Percentiles rank a stretch among this genome's conserved stretches.
Conservation (phyloP, 345 rosid genomes). For the Zanthoxylum bungeanum region DNA sequence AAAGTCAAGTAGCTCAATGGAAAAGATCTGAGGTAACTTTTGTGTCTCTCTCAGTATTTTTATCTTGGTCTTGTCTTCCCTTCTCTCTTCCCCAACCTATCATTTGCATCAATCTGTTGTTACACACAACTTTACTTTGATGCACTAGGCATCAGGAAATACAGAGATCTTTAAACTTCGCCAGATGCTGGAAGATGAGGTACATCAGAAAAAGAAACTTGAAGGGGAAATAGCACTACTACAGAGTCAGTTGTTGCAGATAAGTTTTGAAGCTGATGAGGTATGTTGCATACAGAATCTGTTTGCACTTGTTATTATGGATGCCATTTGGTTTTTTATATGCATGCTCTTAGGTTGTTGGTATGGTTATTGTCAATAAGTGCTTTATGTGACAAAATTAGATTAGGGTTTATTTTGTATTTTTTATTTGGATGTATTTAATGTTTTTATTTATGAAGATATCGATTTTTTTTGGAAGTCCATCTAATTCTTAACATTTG, state of each 20-base stretch:
- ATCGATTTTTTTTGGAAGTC: no score
- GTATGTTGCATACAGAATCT: slow-evolving; percentile 32
- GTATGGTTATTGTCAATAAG: no score
- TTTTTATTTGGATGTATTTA: no score
- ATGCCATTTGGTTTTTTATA: no score
- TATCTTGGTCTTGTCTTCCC: no score
- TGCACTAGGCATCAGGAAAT: slow-evolving; percentile 58
- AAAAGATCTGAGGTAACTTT: slow-evolving; percentile 64
- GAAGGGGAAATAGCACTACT: slow-evolving; percentile 74
- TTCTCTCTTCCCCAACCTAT: slow-evolving; percentile 13
- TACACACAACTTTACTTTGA: slow-evolving; percentile 4
- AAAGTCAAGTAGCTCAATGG: slow-evolving; percentile 54
- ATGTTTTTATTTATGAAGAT: no score
- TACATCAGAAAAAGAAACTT: slow-evolving; percentile 60
- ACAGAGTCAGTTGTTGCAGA: slow-evolving; percentile 71
- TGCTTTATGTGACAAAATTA: no score
- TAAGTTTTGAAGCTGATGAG: slow-evolving; percentile 95
- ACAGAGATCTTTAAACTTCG: slow-evolving; percentile 77
- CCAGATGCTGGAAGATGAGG: slow-evolving; percentile 86
- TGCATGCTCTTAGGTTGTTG: no score
- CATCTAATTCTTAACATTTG: no score
- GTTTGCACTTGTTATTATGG: no score
- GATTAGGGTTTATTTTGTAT: no score
- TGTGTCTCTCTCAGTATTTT: slow-evolving; percentile 8
- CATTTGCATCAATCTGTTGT: slow-evolving; percentile 9